Evolutionary conservation across 164 flowering plant species (phyloP).

Genomic region (Euptelea pleiosperma): DNA sequence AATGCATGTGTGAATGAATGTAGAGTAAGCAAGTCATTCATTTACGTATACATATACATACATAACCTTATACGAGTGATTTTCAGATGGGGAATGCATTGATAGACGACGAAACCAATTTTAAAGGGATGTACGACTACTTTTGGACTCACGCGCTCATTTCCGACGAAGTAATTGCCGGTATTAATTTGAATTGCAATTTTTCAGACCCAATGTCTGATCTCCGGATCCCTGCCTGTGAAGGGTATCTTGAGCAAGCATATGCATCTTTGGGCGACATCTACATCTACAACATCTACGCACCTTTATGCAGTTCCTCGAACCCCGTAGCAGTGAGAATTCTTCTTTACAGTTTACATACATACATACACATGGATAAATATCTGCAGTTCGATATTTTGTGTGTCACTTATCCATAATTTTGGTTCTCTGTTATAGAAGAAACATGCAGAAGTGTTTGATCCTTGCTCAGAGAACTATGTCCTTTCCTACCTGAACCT

Average conservation of each 20-base stretch:
- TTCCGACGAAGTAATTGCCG: conserved; percentile 26
- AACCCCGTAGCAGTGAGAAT: too few relatives aligned
- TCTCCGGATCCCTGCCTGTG: conserved; percentile 15
- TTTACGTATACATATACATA: too few relatives aligned
- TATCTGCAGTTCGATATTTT: too few relatives aligned
- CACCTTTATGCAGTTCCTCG: conserved; percentile 18
- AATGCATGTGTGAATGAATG: too few relatives aligned
- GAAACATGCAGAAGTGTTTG: too few relatives aligned
- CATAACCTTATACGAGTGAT: too few relatives aligned
- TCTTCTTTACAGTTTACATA: too few relatives aligned
- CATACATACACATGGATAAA: too few relatives aligned
- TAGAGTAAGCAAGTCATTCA: too few relatives aligned
- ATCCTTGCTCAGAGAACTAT: conserved; percentile 37
- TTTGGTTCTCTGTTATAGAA: too few relatives aligned
- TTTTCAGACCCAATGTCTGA: conserved; percentile 8
- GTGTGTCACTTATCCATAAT: too few relatives aligned
- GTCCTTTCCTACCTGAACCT: conserved; percentile 28
- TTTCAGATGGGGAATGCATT: conserved; percentile 36
- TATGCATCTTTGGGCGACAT: not conserved
- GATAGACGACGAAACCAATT: conserved; percentile 19
- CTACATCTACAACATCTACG: conserved; percentile 25
- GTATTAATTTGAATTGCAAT: conserved; percentile 20
- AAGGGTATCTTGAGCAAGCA: not conserved
- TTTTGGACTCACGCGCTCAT: conserved; percentile 31
- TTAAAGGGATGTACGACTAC: conserved; percentile 21